Evolutionary conservation across 192 early-diverging fungal genomes (phyloP).

Genomic region (Thamnidium elegans): DNA sequence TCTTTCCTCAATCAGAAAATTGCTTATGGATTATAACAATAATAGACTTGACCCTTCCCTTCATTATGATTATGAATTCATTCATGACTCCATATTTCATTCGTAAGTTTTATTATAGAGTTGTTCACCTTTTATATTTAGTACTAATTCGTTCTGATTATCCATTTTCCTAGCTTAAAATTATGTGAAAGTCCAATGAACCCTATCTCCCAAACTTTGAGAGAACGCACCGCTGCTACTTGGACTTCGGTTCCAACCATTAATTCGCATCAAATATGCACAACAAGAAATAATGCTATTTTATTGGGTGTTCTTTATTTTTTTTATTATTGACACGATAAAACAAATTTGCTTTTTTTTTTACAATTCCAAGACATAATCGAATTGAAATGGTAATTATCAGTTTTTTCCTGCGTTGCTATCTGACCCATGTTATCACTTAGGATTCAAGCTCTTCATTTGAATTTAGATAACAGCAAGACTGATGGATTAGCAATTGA

Average conservation of each 20-base stretch:
- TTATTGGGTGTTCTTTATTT: too few relatives aligned
- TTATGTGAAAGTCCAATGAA: constrained; percentile 11
- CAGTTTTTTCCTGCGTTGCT: neutral
- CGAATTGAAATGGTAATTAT: constrained; percentile 3
- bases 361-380: neutral
- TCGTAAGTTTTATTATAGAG: constrained; percentile 9
- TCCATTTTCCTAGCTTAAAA: neutral
- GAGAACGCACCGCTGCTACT: constrained; percentile 6
- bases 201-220: neutral
- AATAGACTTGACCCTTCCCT: neutral
- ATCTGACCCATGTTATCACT: neutral
- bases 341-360: too few relatives aligned
- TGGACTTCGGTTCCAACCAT: constrained; percentile 2
- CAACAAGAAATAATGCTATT: too few relatives aligned
- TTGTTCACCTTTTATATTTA: constrained; percentile 9
- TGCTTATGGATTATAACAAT: neutral
- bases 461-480: neutral
- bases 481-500: neutral
- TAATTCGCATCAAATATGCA: too few relatives aligned
- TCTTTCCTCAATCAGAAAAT: constrained; percentile 4
- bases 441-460: constrained; percentile 1
- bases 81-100: constrained; percentile 9
- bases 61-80: constrained; percentile 5
- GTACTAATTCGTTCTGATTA: constrained; percentile 1
- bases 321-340: too few relatives aligned